phyloP scores from a whole-genome alignment of 192 early-diverging fungal species.

The Linnemannia schmuckeri region DNA sequence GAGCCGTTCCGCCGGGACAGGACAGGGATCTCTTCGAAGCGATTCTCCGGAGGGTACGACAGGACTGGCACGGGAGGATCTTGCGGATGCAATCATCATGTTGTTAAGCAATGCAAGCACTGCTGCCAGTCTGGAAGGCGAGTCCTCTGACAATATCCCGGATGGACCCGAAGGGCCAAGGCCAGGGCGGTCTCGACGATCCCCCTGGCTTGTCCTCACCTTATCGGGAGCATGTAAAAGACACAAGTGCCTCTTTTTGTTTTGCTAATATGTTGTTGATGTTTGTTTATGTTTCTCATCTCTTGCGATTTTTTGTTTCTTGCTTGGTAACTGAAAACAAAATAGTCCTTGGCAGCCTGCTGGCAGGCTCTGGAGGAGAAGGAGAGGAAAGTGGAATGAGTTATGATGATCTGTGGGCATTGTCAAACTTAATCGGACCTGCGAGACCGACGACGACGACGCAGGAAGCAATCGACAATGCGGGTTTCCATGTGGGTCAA shows the following conservation, averaged over 20 bases:
- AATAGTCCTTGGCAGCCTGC: slow-evolving; percentile 36
- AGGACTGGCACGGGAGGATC: slow-evolving; percentile 5
- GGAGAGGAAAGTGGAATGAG: slow-evolving; percentile 22
- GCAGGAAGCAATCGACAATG: slow-evolving; percentile 55
- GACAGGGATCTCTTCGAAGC: slow-evolving; percentile 5
- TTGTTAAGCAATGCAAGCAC: slow-evolving; percentile 22
- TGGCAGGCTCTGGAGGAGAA: slow-evolving; percentile 28
- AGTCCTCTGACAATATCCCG: slow-evolving; percentile 4
- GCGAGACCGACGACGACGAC: slow-evolving; percentile 57
- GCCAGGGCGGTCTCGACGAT: slow-evolving; percentile 4
- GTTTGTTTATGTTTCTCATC: background rate
- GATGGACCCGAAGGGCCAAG: background rate
- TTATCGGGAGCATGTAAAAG: slow-evolving; percentile 30
- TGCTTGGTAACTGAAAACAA: background rate
- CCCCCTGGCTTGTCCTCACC: slow-evolving; percentile 22
- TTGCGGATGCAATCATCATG: slow-evolving; percentile 39
- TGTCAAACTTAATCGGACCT: slow-evolving; percentile 54
- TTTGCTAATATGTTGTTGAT: background rate
- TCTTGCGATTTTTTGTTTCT: background rate
- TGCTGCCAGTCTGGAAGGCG: slow-evolving; percentile 3
- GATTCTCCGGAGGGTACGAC: slow-evolving; percentile 6
- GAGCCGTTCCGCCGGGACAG: background rate
- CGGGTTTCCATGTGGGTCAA: slow-evolving; percentile 30
- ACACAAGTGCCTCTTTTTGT: background rate
- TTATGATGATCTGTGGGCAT: slow-evolving; percentile 51